Percentiles rank a stretch among this genome's conserved stretches.
Evolutionary conservation across 257 asterid genomes (phyloP).

Genomic region (Linaria vulgaris): DNA sequence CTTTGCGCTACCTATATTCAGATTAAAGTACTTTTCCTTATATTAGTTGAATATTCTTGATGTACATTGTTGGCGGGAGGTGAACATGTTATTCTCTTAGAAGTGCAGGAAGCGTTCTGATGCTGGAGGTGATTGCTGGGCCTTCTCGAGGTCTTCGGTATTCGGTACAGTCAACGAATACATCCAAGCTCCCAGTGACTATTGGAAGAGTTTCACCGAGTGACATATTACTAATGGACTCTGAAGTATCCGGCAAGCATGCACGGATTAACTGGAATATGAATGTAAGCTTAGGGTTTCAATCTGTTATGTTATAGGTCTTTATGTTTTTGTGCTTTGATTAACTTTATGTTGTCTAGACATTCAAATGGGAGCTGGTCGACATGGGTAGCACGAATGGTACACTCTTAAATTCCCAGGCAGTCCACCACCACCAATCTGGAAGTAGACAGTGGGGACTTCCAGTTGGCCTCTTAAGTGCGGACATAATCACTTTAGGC

Average conservation of each 20-base stretch:
- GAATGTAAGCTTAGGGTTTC: conserved; percentile 50
- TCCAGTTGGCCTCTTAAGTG: conserved; percentile 52
- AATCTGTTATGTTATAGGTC: conserved; percentile 24
- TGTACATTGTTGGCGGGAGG: conserved; percentile 38
- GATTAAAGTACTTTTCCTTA: conserved; percentile 65
- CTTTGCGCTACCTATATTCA: conserved; percentile 39
- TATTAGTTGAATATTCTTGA: conserved; percentile 25
- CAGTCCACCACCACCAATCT: conserved; percentile 44
- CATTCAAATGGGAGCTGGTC: conserved; percentile 88
- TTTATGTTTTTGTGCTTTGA: conserved; percentile 30
- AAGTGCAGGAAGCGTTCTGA: conserved; percentile 92
- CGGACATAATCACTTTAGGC: conserved; percentile 62
- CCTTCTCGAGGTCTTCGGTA: conserved; percentile 74
- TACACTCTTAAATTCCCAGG: conserved; percentile 51
- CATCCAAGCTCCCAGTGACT: conserved; percentile 71
- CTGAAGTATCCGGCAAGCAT: conserved; percentile 98
- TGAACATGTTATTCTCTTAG: conserved; percentile 76
- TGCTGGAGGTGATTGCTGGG: conserved; percentile 89
- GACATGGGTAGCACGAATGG: conserved; percentile 97
- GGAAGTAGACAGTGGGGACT: conserved; percentile 61
- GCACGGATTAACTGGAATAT: conserved; percentile 85
- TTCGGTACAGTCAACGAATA: conserved; percentile 59
- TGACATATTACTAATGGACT: conserved; percentile 71
- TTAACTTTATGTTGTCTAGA: conserved; percentile 47
- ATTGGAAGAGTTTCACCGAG: conserved; percentile 92